Conservation (phyloP, 768 basidiomycete genomes). For the Leucogyrophana mollusca region DNA sequence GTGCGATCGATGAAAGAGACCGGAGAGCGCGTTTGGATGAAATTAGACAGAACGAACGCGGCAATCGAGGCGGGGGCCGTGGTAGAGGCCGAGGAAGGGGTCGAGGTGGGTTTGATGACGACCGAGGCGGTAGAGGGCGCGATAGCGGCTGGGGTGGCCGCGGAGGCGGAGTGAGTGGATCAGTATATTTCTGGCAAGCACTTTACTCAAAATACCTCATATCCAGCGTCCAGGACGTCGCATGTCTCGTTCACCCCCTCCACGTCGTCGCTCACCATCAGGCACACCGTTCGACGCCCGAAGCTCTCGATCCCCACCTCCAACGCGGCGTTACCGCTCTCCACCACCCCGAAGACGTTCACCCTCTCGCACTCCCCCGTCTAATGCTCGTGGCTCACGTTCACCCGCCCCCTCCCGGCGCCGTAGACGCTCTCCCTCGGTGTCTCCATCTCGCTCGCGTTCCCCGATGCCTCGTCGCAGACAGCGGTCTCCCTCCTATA, state of each 20-base stretch:
- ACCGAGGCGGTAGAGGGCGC: conserved; percentile 44
- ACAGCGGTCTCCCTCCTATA: conserved; percentile 46
- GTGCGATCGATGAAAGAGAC: conserved; percentile 69
- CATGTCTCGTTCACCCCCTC: conserved; percentile 48
- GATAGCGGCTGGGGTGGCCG: conserved; percentile 69
- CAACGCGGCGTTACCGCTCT: conserved; percentile 38
- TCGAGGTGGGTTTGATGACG: conserved; percentile 46
- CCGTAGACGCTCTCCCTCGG: conserved; percentile 33
- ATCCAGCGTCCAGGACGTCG: conserved; percentile 45
- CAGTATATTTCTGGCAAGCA: neutral
- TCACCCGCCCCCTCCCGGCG: conserved; percentile 40
- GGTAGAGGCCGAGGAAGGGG: conserved; percentile 61
- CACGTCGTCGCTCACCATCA: conserved; percentile 44
- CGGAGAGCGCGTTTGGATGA: conserved; percentile 68
- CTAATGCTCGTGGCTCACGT: conserved; percentile 34
- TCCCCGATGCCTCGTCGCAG: conserved; percentile 36
- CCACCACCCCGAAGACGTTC: conserved; percentile 38
- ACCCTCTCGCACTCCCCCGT: conserved; percentile 41
- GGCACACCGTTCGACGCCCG: conserved; percentile 33
- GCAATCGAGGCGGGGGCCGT: conserved; percentile 46
- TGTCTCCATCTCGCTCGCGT: conserved; percentile 26
- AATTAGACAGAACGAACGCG: conserved; percentile 60
- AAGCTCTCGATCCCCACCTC: conserved; percentile 39
- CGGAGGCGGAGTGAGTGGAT: conserved; percentile 47
- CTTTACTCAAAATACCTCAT: conserved; percentile 8